A percentile compares a stretch with the other conserved stretches of the same genome.
These are phyloP conservation scores for Pichia nakasei DNA, from an alignment of 805 yeast genomes.

Conservation along the genomic window DNA sequence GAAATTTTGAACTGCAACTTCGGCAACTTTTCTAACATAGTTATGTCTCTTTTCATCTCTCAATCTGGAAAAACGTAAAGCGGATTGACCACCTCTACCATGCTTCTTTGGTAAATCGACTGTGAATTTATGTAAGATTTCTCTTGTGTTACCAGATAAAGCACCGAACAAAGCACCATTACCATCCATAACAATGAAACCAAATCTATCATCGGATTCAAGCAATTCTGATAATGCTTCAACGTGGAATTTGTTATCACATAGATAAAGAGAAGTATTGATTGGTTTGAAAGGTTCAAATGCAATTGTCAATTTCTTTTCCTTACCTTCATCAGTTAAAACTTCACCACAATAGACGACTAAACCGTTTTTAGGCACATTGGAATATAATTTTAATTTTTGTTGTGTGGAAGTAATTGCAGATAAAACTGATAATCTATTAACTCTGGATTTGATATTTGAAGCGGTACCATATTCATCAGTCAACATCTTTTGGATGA, in stretches of 20 bases:
- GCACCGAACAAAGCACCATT: slow-evolving; percentile 95
- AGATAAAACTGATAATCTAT: slow-evolving; percentile 86
- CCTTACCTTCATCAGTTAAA: slow-evolving; percentile 93
- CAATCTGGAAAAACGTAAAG: slow-evolving; percentile 96
- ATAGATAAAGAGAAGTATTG: slow-evolving; percentile 89
- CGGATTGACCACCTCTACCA: slow-evolving; percentile 99
- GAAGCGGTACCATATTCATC: slow-evolving; percentile 99
- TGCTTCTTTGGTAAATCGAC: slow-evolving; percentile 99
- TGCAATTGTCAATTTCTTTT: slow-evolving; percentile 91
- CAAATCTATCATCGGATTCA: slow-evolving; percentile 93
- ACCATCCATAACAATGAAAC: slow-evolving; percentile 99
- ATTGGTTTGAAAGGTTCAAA: slow-evolving; percentile 99
- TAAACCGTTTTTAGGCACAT: slow-evolving; percentile 90
- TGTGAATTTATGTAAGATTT: slow-evolving; percentile 88
- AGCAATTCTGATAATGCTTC: slow-evolving; percentile 91
- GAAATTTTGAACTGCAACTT: slow-evolving; percentile 95
- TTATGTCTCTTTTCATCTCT: slow-evolving; percentile 99
- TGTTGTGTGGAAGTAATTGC: slow-evolving; percentile 99
- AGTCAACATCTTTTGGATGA: slow-evolving; percentile 82
- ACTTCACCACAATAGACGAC: slow-evolving; percentile 98
- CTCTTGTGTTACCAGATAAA: slow-evolving; percentile 93
- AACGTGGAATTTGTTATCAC: slow-evolving; percentile 98
- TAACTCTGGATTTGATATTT: slow-evolving; percentile 95
- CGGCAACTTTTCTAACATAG: slow-evolving; percentile 96
- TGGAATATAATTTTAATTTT: slow-evolving; percentile 80